Conservation (phyloP, 176 grass and related monocot genomes). For the Urochloa ruziziensis region DNA sequence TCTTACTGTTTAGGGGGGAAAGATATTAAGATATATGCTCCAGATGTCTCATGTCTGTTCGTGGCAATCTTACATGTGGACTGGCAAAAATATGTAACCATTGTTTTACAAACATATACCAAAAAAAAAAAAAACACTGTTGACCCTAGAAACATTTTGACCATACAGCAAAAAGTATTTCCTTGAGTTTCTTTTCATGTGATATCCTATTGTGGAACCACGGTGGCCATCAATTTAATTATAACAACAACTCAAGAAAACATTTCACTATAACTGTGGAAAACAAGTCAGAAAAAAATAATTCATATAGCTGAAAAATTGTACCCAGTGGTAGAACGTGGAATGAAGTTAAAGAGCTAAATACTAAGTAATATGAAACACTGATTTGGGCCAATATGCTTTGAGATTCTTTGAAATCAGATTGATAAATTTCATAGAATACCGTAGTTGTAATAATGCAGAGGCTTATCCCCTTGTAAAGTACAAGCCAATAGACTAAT, state of each 20-base stretch:
- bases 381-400: not conserved
- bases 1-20: not conserved
- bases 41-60: not conserved
- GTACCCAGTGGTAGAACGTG: not conserved
- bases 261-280: not conserved
- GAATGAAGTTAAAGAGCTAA: conserved; percentile 4
- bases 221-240: not conserved
- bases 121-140: not conserved
- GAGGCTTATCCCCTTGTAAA: conserved; percentile 9
- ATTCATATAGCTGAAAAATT: not conserved
- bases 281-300: not conserved
- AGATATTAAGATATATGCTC: not conserved
- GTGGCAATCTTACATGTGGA: not conserved
- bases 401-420: not conserved
- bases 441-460: not conserved
- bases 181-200: not conserved
- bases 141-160: not conserved
- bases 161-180: not conserved
- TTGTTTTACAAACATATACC: not conserved
- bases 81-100: not conserved
- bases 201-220: not conserved
- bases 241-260: not conserved
- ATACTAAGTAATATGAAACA: not conserved
- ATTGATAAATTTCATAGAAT: not conserved
- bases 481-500: conserved; percentile 6